These are phyloP conservation scores for Bothriochloa decipiens DNA, from an alignment of 176 grass and related monocot genomes.

Conservation along the genomic window DNA sequence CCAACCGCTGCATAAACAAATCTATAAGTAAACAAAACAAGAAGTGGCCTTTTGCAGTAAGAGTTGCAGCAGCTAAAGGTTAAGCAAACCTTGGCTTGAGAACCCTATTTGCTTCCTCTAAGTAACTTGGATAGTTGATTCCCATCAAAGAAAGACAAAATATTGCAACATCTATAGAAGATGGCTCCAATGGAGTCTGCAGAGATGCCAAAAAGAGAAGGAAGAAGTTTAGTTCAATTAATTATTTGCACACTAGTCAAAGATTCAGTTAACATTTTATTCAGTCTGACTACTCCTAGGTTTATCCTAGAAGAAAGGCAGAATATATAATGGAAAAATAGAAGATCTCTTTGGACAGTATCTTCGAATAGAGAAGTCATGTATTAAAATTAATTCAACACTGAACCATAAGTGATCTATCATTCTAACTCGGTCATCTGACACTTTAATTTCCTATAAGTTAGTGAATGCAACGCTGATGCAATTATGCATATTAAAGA, in stretches of 20 bases:
- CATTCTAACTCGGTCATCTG: background rate
- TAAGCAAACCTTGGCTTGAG: slow-evolving; percentile 73
- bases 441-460: slow-evolving; percentile 17
- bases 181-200: slow-evolving; percentile 80
- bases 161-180: slow-evolving; percentile 84
- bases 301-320: background rate
- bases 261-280: slow-evolving; percentile 8
- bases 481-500: slow-evolving; percentile 21
- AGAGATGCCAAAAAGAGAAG: slow-evolving; percentile 21
- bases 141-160: slow-evolving; percentile 99
- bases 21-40: slow-evolving; percentile 9
- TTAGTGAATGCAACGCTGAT: background rate
- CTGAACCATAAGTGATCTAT: background rate
- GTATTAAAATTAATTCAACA: no score
- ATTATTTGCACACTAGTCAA: slow-evolving; percentile 3
- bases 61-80: slow-evolving; percentile 26
- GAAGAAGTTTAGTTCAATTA: slow-evolving; percentile 29
- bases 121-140: slow-evolving; percentile 75
- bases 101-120: slow-evolving; percentile 88
- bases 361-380: background rate
- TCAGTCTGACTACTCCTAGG: background rate
- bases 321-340: background rate
- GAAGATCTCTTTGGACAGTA: background rate
- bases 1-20: slow-evolving; percentile 77
- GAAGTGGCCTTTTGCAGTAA: background rate